Conservation (phyloP, 2,329 filamentous ascomycete species). For the Neophaeococcomyces mojaviensis region DNA sequence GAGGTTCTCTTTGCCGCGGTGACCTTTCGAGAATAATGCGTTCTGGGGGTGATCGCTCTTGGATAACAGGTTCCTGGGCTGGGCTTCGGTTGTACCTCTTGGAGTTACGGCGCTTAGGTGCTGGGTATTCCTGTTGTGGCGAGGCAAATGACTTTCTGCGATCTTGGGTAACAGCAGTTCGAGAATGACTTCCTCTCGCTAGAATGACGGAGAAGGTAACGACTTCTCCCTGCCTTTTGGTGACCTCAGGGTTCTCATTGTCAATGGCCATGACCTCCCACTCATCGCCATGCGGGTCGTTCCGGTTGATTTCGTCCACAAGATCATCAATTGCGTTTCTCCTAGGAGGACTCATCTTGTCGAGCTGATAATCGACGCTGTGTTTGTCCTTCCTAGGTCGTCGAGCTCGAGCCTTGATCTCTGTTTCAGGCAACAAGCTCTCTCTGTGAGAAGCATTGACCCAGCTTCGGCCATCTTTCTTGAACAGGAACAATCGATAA, state of each 20-base stretch:
- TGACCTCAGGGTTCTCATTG: conserved; percentile 7
- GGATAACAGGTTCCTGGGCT: conserved; percentile 8
- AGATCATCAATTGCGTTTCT: conserved; percentile 4
- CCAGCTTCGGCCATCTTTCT: conserved; percentile 8
- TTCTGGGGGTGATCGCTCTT: too few relatives aligned
- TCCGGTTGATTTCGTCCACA: not conserved
- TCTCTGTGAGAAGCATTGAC: not conserved
- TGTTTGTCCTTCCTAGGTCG: conserved; percentile 4
- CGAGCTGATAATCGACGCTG: conserved; percentile 1
- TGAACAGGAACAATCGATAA: conserved; percentile 4
- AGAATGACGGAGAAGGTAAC: conserved; percentile 6
- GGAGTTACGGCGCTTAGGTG: conserved; percentile 7
- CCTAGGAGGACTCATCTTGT: conserved; percentile 7
- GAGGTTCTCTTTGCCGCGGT: not conserved
- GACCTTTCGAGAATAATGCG: too few relatives aligned
- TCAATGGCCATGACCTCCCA: conserved; percentile 3
- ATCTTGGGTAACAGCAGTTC: conserved; percentile 1
- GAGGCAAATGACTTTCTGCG: conserved; percentile 4
- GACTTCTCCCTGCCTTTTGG: conserved; percentile 6
- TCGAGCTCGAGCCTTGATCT: conserved; percentile 6
- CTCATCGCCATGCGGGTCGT: not conserved
- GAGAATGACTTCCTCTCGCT: not conserved
- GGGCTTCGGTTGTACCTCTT: conserved; percentile 8
- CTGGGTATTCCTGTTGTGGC: conserved; percentile 1
- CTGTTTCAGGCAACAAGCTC: not conserved